Evolutionary conservation across 1,139 yeast genomes (phyloP).

Genomic region (Pichia kudriavzevii): DNA sequence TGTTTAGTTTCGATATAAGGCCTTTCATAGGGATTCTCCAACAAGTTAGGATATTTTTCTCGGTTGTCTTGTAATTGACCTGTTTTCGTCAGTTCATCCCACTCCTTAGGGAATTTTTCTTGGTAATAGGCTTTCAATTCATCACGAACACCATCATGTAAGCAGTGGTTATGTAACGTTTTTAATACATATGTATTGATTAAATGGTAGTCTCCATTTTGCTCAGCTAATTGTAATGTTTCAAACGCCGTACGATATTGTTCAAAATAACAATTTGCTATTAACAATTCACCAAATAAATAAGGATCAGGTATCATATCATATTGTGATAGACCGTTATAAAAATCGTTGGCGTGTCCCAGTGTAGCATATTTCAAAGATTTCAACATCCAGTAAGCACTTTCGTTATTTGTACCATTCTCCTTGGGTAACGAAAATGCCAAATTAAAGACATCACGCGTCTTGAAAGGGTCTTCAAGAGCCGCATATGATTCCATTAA

Average conservation of each 20-base stretch:
- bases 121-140: slow-evolving; percentile 50
- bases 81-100: slow-evolving; percentile 38
- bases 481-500: slow-evolving; percentile 62
- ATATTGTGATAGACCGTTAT: slow-evolving; percentile 52
- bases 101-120: slow-evolving; percentile 34
- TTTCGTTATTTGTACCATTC: slow-evolving; percentile 57
- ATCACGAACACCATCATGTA: slow-evolving; percentile 40
- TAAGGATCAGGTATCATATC: slow-evolving; percentile 47
- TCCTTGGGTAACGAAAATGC: slow-evolving; percentile 42
- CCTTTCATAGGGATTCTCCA: slow-evolving; percentile 20
- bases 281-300: slow-evolving; percentile 56
- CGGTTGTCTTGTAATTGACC: slow-evolving; percentile 35
- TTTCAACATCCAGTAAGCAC: slow-evolving; percentile 66
- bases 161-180: slow-evolving; percentile 55
- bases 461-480: slow-evolving; percentile 51
- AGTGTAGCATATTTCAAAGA: slow-evolving; percentile 55
- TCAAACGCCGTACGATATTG: slow-evolving; percentile 50
- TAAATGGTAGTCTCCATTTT: slow-evolving; percentile 38
- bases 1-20: slow-evolving; percentile 14
- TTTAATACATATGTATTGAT: slow-evolving; percentile 46
- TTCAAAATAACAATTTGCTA: slow-evolving; percentile 72
- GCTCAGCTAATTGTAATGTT: slow-evolving; percentile 42
- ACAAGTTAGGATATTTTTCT: slow-evolving; percentile 23
- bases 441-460: slow-evolving; percentile 54
- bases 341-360: slow-evolving; percentile 53